Percentiles rank a stretch among this genome's conserved stretches.
Evolutionary conservation across 2,329 filamentous ascomycete species (phyloP).

Genomic region (Colletotrichum tropicale): DNA sequence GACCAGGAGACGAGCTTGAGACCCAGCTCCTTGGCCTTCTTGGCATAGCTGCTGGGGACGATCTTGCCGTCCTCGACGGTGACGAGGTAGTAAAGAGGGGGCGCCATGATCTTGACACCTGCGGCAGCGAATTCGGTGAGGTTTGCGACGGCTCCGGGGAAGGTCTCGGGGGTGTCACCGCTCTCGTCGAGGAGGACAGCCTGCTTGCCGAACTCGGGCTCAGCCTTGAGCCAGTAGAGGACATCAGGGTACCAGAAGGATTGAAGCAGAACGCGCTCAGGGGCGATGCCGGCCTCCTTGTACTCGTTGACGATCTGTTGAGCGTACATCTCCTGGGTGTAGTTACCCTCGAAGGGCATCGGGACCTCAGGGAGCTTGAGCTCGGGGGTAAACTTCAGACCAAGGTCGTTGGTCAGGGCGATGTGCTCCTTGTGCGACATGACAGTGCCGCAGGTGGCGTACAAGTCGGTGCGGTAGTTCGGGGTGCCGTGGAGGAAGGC

Average conservation of each 20-base stretch:
- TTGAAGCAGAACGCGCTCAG: constrained; percentile 64
- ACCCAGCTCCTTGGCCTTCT: constrained; percentile 62
- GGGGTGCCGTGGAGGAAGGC: constrained; percentile 65
- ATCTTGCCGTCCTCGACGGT: constrained; percentile 56
- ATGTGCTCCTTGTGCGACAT: constrained; percentile 68
- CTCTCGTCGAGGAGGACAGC: constrained; percentile 70
- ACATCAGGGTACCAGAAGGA: constrained; percentile 69
- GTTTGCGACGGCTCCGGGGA: constrained; percentile 58
- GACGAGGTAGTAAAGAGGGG: constrained; percentile 67
- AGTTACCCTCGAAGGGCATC: constrained; percentile 71
- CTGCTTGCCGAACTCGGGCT: constrained; percentile 64
- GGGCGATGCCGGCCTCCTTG: constrained; percentile 54
- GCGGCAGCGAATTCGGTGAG: constrained; percentile 59
- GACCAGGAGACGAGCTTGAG: constrained; percentile 73
- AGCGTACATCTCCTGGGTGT: constrained; percentile 68
- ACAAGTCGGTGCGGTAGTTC: constrained; percentile 68
- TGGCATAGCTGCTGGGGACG: constrained; percentile 67
- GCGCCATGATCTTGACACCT: constrained; percentile 67
- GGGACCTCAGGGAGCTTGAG: constrained; percentile 70
- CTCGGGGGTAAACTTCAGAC: constrained; percentile 69
- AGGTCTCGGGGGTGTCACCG: constrained; percentile 56
- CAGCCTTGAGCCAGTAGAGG: constrained; percentile 68
- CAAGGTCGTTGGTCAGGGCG: constrained; percentile 58
- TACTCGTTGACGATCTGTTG: constrained; percentile 70
- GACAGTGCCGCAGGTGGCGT: constrained; percentile 67